Evolutionary conservation across 2,329 filamentous ascomycete genomes (phyloP), one percentile per base, ranked within the genome.

Genomic region (Exophiala xenobiotica): DNA sequence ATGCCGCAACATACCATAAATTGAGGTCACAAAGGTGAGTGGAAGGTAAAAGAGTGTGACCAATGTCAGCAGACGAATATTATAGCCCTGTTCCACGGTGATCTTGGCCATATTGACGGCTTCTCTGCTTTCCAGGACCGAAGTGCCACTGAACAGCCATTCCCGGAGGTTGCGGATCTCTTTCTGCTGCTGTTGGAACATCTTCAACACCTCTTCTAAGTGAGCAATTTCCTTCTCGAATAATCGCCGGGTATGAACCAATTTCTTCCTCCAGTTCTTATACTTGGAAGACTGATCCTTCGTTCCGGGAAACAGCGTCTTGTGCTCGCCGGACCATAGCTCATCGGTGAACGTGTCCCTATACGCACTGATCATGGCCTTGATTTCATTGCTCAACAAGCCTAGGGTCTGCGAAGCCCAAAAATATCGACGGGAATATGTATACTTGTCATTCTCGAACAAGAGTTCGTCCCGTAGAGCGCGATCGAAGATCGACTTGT

Each of bases 71-170:
- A 72, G 60, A 26, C 67, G 65, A 8, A 72, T 64, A 26, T 72
- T 71, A 33, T 70, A 24, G 78, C 82, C 81, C 63, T 85, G 81
- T 49, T 77, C 68, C 16, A 78, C 74, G 0, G 76, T 77, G 9
- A 77, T 76, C 39, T 73, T 72, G 1, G 73, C 69, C 41, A 75
- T 64, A 51, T 84, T 80, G 27, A 86, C 81, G 12, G 78, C 80
- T 58, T 81, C 77, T 11, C 81, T 69, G 33, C 74, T 78, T 63
- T 85, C 81, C 59, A 81, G 77, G 49, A 86, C 82, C 2, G 74
- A 58, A 9, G 81, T 84, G 2, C 82, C 82, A 27, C 73, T 78
- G 65, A 85, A 85, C 0, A 85, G 73, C 63, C 85, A 81, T 53
- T 85, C 81, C 46, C 81, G 70, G 51, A 85, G 63, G 12, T 48